Conservation (phyloP, 1,139 yeast species). For the Kurtzmaniella quercitrusa region DNA sequence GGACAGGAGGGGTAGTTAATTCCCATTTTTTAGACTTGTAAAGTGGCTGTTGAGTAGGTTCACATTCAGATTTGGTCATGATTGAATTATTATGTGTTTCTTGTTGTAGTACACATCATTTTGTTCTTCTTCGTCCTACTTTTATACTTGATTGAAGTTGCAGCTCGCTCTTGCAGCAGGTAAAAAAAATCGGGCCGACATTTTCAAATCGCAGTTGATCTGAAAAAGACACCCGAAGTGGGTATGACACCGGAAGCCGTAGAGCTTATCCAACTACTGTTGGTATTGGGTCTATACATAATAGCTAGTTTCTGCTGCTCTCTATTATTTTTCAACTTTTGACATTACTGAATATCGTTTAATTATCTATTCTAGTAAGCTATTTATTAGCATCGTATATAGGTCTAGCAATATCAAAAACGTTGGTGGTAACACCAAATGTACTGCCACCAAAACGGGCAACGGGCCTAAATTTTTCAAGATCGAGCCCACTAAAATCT, state of each 20-base stretch:
- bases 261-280: no score
- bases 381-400: slow-evolving; percentile 16
- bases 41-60: no score
- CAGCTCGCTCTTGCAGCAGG: neutral
- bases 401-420: slow-evolving; percentile 43
- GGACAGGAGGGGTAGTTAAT: neutral
- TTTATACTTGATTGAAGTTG: neutral
- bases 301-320: no score
- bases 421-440: slow-evolving; percentile 41
- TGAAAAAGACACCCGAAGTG: neutral
- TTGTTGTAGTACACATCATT: no score
- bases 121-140: no score
- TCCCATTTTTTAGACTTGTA: neutral
- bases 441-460: slow-evolving; percentile 54
- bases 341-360: no score
- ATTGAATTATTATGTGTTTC: no score
- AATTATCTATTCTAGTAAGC: neutral
- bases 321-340: no score
- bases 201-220: neutral
- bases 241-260: neutral
- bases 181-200: neutral
- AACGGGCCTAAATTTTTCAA: slow-evolving; percentile 49
- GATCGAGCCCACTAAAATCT: slow-evolving; percentile 36
- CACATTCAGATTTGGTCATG: neutral
- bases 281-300: no score